These are phyloP conservation scores for Aspergillus pseudoterreus DNA, from an alignment of 2,329 filamentous ascomycete species.

Conservation along the genomic window DNA sequence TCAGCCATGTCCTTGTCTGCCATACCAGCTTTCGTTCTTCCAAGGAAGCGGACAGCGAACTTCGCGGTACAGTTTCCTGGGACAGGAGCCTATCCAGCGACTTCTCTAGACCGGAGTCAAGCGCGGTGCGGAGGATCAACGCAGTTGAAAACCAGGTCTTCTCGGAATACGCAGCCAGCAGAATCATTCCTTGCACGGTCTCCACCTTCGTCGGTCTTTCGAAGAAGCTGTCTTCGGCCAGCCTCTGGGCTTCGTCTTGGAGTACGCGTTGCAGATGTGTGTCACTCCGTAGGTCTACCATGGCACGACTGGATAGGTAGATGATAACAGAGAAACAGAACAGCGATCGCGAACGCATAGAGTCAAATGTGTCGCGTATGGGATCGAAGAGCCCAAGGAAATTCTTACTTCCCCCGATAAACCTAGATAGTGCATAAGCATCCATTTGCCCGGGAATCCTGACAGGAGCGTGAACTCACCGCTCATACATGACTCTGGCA, in stretches of 20 bases:
- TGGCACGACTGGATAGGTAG: conserved; percentile 32
- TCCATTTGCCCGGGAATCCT: too few species aligned
- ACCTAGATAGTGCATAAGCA: conserved; percentile 14
- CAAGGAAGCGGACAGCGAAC: conserved; percentile 31
- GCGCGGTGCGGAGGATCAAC: conserved; percentile 31
- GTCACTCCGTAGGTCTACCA: conserved; percentile 28
- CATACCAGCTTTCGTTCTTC: conserved; percentile 32
- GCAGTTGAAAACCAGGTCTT: conserved; percentile 37
- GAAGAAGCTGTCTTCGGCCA: conserved; percentile 36
- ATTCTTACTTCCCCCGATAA: conserved; percentile 31
- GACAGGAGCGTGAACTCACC: conserved; percentile 13
- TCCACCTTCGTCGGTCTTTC: conserved; percentile 34
- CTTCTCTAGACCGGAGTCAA: conserved; percentile 34
- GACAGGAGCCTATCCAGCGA: conserved; percentile 30
- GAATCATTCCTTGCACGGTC: conserved; percentile 35
- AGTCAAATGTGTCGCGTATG: conserved; percentile 35
- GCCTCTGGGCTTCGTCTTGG: conserved; percentile 33
- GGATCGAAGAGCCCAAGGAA: conserved; percentile 33
- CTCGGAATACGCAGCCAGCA: conserved; percentile 34
- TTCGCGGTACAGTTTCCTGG: conserved; percentile 29
- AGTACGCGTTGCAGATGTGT: conserved; percentile 32
- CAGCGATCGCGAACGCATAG: conserved; percentile 31
- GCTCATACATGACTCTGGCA: conserved; percentile 32
- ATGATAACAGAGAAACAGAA: conserved; percentile 36
- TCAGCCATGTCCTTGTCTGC: conserved; percentile 34